Conservation (phyloP, 208 protist genomes). For the Crithidia brevicula region DNA sequence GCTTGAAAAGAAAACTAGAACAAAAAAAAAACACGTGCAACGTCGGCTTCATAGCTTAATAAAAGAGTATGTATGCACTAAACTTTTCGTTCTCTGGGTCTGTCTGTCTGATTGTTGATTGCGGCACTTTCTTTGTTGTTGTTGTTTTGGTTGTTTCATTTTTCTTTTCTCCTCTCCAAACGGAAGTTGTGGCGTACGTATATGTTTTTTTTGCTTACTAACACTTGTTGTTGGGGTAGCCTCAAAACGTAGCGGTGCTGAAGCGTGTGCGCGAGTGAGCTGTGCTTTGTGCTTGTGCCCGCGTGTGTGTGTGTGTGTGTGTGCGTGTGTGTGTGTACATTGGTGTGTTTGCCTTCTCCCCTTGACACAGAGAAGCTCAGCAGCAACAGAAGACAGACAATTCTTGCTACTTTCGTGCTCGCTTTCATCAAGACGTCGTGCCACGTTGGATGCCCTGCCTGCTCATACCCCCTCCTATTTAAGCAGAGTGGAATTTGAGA, state of each 20-base stretch:
- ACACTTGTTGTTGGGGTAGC: conserved; percentile 12
- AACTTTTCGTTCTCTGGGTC: neutral
- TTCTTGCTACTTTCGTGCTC: no score
- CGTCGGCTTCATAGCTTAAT: neutral
- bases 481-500: neutral
- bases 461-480: no score
- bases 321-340: neutral
- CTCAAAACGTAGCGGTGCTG: neutral
- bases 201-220: conserved; percentile 25
- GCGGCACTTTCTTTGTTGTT: conserved; percentile 9
- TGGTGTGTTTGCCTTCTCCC: no score
- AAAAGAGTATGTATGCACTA: neutral
- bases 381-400: no score
- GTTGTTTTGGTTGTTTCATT: neutral
- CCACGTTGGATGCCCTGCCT: no score
- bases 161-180: neutral
- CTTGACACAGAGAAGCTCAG: no score
- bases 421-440: no score
- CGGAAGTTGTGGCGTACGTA: conserved; percentile 4
- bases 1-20: neutral
- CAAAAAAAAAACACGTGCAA: neutral
- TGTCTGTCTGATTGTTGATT: neutral
- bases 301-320: conserved; percentile 6
- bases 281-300: neutral
- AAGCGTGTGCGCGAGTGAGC: no score